Percentiles rank a stretch among this genome's conserved stretches.
Evolutionary conservation across 2,329 filamentous ascomycete species (phyloP).

Genomic region (Gaeumannomyces tritici): DNA sequence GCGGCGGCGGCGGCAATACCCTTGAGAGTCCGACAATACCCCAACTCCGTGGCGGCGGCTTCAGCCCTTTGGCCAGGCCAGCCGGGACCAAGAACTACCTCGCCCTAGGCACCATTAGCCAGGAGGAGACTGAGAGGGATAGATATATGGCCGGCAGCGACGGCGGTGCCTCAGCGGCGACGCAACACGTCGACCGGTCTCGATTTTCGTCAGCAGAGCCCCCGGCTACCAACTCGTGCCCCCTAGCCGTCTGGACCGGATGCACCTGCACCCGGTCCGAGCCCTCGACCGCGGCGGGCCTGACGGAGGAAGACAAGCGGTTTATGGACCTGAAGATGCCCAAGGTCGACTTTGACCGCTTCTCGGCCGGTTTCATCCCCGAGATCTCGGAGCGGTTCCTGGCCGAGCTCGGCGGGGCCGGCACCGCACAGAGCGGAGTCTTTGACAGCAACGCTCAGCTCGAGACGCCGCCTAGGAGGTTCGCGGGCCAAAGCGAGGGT

Average conservation of each 20-base stretch:
- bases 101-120: conserved; percentile 22
- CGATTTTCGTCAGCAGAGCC: neutral
- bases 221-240: conserved; percentile 21
- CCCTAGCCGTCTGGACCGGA: neutral
- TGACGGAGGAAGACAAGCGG: neutral
- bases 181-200: neutral
- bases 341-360: conserved; percentile 1
- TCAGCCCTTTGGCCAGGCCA: conserved; percentile 22
- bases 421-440: neutral
- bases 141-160: neutral
- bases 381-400: neutral
- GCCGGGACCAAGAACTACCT: conserved; percentile 37
- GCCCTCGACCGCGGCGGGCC: neutral
- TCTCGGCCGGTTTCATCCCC: neutral
- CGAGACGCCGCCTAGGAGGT: conserved; percentile 3
- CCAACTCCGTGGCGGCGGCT: conserved; percentile 25
- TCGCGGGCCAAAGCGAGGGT: neutral
- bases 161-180: neutral
- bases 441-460: too few species aligned
- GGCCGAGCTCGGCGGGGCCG: neutral
- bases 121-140: neutral
- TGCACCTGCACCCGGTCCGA: neutral
- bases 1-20: conserved; percentile 4
- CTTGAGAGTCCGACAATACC: conserved; percentile 28
- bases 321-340: conserved; percentile 2